Percentiles rank a stretch among this genome's conserved stretches.
Evolutionary conservation across 2,329 filamentous ascomycete genomes (phyloP).

Genomic region (Nothophaeocryptopus gaeumannii): DNA sequence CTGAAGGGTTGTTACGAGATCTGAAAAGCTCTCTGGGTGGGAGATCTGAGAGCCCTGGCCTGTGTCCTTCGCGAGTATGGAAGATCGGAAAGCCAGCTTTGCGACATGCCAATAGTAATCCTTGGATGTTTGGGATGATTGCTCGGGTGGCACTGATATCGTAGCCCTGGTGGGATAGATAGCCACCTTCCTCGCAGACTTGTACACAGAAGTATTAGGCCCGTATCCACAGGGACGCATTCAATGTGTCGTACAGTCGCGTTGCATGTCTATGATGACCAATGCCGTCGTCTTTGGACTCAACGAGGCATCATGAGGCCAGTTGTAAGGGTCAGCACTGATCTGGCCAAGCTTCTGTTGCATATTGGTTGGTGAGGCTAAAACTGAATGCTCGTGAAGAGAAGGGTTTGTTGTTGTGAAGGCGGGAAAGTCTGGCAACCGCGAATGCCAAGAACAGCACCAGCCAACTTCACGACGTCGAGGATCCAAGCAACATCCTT

Average conservation of each 20-base stretch:
- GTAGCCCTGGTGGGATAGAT: slow-evolving; percentile 50
- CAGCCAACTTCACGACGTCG: too few relatives aligned
- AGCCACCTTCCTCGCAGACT: slow-evolving; percentile 49
- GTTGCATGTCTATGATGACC: slow-evolving; percentile 57
- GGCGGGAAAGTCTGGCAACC: too few relatives aligned
- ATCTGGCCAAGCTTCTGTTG: not conserved
- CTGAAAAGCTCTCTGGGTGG: slow-evolving; percentile 54
- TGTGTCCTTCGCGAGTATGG: slow-evolving; percentile 55
- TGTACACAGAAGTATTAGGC: not conserved
- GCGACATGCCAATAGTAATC: slow-evolving; percentile 45
- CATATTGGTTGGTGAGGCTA: too few relatives aligned
- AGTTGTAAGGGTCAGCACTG: slow-evolving; percentile 18
- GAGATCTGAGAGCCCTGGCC: slow-evolving; percentile 56
- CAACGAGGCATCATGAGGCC: slow-evolving; percentile 25
- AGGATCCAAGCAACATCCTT: too few relatives aligned
- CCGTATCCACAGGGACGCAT: not conserved
- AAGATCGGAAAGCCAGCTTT: slow-evolving; percentile 42
- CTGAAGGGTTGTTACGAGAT: slow-evolving; percentile 51
- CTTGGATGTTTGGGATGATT: slow-evolving; percentile 45
- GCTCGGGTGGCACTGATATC: slow-evolving; percentile 39
- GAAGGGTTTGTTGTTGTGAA: too few relatives aligned
- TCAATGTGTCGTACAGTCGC: slow-evolving; percentile 40
- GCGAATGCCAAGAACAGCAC: too few relatives aligned
- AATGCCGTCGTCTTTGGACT: slow-evolving; percentile 47
- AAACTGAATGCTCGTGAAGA: too few relatives aligned